Evolutionary conservation across 2,329 filamentous ascomycete genomes (phyloP).

Genomic region (Nemania serpens): DNA sequence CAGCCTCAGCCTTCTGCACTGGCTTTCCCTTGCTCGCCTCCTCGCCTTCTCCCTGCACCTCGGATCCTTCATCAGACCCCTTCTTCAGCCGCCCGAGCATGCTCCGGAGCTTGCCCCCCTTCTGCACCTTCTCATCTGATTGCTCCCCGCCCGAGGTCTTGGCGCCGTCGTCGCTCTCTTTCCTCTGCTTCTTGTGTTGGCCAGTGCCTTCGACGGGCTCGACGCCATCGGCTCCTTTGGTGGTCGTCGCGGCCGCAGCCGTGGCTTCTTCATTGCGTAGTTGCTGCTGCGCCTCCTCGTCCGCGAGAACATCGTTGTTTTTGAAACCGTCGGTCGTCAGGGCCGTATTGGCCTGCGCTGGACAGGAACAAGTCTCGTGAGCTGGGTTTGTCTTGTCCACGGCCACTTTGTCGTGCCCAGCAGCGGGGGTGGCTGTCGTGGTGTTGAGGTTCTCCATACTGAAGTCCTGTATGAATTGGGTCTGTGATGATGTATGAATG

Average conservation of each 20-base stretch:
- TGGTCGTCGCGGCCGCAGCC: not conserved
- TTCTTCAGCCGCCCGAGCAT: slow-evolving; percentile 14
- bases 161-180: not conserved
- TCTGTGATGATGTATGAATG: not conserved
- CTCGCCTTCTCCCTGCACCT: slow-evolving; percentile 2
- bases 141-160: not conserved
- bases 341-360: slow-evolving; percentile 19
- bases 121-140: not conserved
- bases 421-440: not conserved
- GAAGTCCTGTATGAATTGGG: not conserved
- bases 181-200: not conserved
- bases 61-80: not conserved
- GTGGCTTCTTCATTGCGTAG: not conserved
- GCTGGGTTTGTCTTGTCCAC: too few species aligned
- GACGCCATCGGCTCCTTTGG: not conserved
- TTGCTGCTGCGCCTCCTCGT: not conserved
- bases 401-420: too few species aligned
- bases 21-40: slow-evolving; percentile 5
- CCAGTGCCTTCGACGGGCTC: not conserved
- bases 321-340: slow-evolving; percentile 27
- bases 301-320: not conserved
- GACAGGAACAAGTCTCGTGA: too few species aligned
- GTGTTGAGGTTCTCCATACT: slow-evolving; percentile 12
- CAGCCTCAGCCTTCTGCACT: slow-evolving; percentile 1
- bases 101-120: not conserved